Evolutionary conservation across 805 yeast species (phyloP), one percentile per base, ranked within the genome.

Genomic region (Saccharomycopsis fermentans): DNA sequence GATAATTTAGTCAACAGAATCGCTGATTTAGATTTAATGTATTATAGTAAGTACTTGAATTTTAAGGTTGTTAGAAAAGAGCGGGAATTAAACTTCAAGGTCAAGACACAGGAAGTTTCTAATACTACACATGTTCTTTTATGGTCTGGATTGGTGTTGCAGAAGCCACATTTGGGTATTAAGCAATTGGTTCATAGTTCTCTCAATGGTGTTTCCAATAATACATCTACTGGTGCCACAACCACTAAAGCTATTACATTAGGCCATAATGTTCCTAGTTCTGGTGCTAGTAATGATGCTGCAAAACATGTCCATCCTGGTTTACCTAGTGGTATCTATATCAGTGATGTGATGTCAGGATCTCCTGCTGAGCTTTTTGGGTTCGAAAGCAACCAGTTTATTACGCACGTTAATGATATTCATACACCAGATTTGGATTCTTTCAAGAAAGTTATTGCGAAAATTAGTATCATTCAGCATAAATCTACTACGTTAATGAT

Each of bases 381-480:
- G 4, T 59, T 62, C 48, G 61, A 62, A 52, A 11, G 55, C 6
- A 62, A 62, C 50, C 60, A 59, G 27, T 62, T 62, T 17, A 57
- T 62, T n/a, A 62, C 64, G 27, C 64, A 62, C 43, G 64, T 62
- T n/a, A 62, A 62, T 47, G 64, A 62, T 54, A 62, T 62, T 21
- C 62, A 59, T 32, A 62, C 64, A 14, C 64, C 64, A 17, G 62
- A 62, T 53, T 57, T 62, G 52, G 64, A 62, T 27, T 59, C 63
- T 43, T 62, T 62, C 56, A 62, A 62, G 51, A 62, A 62, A 52
- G 63, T 62, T 12, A 60, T 62, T 54, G 62, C 64, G n/a, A 62
- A 59, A 48, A 59, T 62, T 36, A 62, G 64, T 55, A 62, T 62
- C 40, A 58, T 62, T 39, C 62, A 62, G 21, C 64, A 62, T 52